Percentiles rank a stretch among this genome's conserved stretches.
Conservation (phyloP, 176 grass and related monocot genomes). For the Rhynchospora pubera region DNA sequence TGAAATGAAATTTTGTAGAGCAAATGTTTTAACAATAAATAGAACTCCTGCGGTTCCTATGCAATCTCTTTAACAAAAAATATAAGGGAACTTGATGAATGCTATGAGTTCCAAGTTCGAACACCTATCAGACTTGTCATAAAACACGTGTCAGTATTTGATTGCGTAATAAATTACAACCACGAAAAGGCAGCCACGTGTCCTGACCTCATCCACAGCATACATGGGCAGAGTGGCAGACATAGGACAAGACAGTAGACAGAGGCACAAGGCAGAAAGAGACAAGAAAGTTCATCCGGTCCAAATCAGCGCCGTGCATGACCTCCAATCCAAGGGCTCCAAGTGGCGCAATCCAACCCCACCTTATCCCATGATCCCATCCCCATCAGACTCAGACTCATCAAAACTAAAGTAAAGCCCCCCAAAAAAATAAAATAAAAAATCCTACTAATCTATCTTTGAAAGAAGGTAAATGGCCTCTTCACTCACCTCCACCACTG, state of each 20-base stretch:
- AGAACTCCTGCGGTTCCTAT: too few species aligned
- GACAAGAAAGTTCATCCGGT: slow-evolving; percentile 53
- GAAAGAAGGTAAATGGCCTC: slow-evolving; percentile 59
- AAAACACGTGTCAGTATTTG: slow-evolving; percentile 14
- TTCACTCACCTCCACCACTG: slow-evolving; percentile 51
- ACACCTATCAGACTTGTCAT: neutral
- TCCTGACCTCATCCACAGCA: slow-evolving; percentile 26
- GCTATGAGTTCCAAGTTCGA: too few species aligned
- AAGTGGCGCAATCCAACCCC: slow-evolving; percentile 34
- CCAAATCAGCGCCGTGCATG: slow-evolving; percentile 25
- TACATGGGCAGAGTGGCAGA: too few species aligned
- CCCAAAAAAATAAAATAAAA: slow-evolving; percentile 22
- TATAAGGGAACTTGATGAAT: too few species aligned
- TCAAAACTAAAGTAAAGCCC: too few species aligned
- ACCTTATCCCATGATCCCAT: slow-evolving; percentile 66
- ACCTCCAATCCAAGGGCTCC: slow-evolving; percentile 26
- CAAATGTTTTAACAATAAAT: too few species aligned
- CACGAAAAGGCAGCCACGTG: slow-evolving; percentile 34
- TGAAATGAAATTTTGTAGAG: too few species aligned
- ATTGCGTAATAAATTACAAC: slow-evolving; percentile 2
- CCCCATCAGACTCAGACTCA: too few species aligned
- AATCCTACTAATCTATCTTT: neutral
- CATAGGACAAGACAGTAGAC: too few species aligned
- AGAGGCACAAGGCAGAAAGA: slow-evolving; percentile 1
- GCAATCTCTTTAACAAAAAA: too few species aligned